phyloP scores from a whole-genome alignment of 2,329 filamentous ascomycete species.

The Anisogramma anomala region DNA sequence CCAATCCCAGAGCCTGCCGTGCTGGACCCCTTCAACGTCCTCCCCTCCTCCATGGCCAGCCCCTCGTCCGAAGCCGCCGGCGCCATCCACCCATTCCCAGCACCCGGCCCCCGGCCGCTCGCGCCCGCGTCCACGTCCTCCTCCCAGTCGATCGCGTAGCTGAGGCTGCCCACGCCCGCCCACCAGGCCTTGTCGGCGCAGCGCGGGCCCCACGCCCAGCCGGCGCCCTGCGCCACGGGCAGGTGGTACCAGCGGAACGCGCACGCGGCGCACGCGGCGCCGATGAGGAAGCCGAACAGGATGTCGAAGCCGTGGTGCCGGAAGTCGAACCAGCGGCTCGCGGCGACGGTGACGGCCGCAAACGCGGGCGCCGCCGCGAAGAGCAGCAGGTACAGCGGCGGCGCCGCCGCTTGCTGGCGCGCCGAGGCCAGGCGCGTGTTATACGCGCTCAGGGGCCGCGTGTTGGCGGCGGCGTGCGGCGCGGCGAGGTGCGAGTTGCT shows the following conservation, averaged over 20 bases:
- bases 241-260: constrained; percentile 80
- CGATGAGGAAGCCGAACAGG: constrained; percentile 71
- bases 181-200: constrained; percentile 65
- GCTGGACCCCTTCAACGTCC: constrained; percentile 1
- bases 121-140: constrained; percentile 7
- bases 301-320: constrained; percentile 91
- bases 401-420: constrained; percentile 66
- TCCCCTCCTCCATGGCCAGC: constrained; percentile 16
- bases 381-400: constrained; percentile 67
- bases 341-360: constrained; percentile 67
- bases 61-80: constrained; percentile 23
- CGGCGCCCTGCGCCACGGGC: constrained; percentile 64
- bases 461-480: constrained; percentile 20
- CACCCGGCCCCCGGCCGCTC: constrained; percentile 18
- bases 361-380: constrained; percentile 61
- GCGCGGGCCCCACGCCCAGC: constrained; percentile 81
- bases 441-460: constrained; percentile 24
- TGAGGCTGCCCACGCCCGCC: constrained; percentile 55
- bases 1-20: constrained; percentile 1
- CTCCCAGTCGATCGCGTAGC: constrained; percentile 38
- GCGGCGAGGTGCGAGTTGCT: no score
- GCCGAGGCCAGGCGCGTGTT: constrained; percentile 36
- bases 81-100: constrained; percentile 3
- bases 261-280: constrained; percentile 57
- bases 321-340: constrained; percentile 78